A percentile compares a stretch with the other conserved stretches of the same genome.
These are phyloP conservation scores for Nigrospora sphaerica DNA, from an alignment of 2,329 filamentous ascomycete genomes.

Conservation along the genomic window DNA sequence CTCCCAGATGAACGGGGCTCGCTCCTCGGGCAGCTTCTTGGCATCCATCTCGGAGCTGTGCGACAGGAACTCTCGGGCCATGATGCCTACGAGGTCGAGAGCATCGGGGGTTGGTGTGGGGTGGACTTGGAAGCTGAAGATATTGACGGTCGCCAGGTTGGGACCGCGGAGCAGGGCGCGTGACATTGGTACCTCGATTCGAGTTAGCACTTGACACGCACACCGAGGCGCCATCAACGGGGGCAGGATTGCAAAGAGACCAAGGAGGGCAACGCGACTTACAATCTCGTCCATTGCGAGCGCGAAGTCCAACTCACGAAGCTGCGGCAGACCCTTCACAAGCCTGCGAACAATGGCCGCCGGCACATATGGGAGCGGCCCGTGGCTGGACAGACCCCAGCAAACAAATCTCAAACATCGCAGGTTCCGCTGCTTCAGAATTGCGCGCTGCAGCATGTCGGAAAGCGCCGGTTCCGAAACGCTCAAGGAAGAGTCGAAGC, in stretches of 20 bases:
- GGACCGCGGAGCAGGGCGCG: neutral
- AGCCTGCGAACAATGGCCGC: neutral
- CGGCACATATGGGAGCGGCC: neutral
- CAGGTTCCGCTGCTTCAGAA: constrained; percentile 2
- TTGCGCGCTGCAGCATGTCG: neutral
- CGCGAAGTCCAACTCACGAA: constrained; percentile 2
- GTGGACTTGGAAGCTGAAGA: neutral
- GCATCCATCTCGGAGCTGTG: neutral
- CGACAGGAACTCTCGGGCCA: constrained; percentile 1
- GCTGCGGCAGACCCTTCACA: constrained; percentile 1
- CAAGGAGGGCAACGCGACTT: neutral
- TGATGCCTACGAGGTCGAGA: neutral
- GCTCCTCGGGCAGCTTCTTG: neutral
- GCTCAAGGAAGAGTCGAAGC: neutral
- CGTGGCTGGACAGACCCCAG: neutral
- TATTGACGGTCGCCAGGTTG: neutral
- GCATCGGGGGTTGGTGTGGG: neutral
- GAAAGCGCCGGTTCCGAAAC: neutral
- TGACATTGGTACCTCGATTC: neutral
- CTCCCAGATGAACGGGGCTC: constrained; percentile 2
- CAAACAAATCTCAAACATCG: neutral
- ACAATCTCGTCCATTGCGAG: neutral
- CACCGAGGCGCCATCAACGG: neutral
- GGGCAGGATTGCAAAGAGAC: neutral
- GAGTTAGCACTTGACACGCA: neutral